Conservation (phyloP, 1,284 basidiomycete genomes). For the Malassezia furfur region DNA sequence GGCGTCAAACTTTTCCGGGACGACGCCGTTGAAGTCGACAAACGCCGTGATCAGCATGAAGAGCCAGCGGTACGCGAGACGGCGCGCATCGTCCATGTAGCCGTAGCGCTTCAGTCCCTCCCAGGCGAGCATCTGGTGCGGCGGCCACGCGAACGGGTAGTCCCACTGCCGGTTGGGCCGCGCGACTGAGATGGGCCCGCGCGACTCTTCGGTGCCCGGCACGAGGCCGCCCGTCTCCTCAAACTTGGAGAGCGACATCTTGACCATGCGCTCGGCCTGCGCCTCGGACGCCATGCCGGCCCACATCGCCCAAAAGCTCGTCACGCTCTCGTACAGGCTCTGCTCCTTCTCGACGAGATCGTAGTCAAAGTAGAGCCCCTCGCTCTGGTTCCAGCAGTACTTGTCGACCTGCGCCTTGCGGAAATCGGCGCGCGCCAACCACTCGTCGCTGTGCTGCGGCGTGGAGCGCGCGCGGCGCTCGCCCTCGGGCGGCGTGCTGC, state of each 20-base stretch:
- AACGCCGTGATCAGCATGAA: conserved; percentile 62
- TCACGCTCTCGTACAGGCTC: conserved; percentile 87
- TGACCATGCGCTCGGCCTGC: conserved; percentile 86
- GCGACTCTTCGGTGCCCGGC: conserved; percentile 89
- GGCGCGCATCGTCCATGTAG: conserved; percentile 81
- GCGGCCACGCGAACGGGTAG: conserved; percentile 62
- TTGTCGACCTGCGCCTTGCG: conserved; percentile 67
- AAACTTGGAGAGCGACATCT: conserved; percentile 72
- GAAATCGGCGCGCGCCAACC: conserved; percentile 41
- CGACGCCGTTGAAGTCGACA: conserved; percentile 84
- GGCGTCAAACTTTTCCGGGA: conserved; percentile 96
- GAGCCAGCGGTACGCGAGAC: conserved; percentile 86
- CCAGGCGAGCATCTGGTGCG: conserved; percentile 68
- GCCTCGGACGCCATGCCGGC: conserved; percentile 89
- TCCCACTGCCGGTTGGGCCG: conserved; percentile 98
- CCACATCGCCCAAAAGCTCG: conserved; percentile 92
- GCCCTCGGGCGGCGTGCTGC: neutral
- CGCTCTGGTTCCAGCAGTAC: conserved; percentile 92
- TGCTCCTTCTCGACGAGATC: conserved; percentile 82
- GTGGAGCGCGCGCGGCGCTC: conserved; percentile 53
- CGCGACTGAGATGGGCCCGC: conserved; percentile 86
- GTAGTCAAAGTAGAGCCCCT: conserved; percentile 90
- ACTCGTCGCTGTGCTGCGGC: conserved; percentile 38
- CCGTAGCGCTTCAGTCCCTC: conserved; percentile 93
- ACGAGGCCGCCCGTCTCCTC: conserved; percentile 93